These are phyloP conservation scores for Ceratobasidium sp. DNA, from an alignment of 1,284 basidiomycete species.

Conservation along the genomic window DNA sequence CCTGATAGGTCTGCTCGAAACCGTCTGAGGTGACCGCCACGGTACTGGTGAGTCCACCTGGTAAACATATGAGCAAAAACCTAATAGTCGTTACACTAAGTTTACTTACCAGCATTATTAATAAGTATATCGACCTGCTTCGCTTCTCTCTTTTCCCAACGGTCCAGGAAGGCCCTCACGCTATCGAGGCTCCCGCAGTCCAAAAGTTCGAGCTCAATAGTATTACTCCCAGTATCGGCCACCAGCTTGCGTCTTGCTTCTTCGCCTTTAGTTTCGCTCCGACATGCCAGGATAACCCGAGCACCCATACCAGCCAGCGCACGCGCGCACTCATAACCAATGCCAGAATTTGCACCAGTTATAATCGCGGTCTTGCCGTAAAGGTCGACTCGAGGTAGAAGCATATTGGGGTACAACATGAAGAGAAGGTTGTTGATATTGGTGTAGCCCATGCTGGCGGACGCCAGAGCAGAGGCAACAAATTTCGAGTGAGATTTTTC, in stretches of 20 bases:
- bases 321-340: conserved; percentile 45
- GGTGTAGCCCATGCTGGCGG: not conserved
- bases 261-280: conserved; percentile 28
- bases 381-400: conserved; percentile 31
- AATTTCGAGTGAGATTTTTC: not conserved
- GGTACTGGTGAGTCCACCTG: conserved; percentile 37
- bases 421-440: conserved; percentile 35
- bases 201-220: conserved; percentile 39
- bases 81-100: not conserved
- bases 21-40: conserved; percentile 34
- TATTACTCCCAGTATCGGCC: conserved; percentile 31
- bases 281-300: conserved; percentile 45
- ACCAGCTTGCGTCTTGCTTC: conserved; percentile 43
- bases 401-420: conserved; percentile 35
- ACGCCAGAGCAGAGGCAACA: not conserved
- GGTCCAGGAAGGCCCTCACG: conserved; percentile 31
- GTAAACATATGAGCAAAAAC: not conserved
- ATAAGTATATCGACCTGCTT: conserved; percentile 45
- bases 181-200: conserved; percentile 40
- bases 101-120: conserved; percentile 44
- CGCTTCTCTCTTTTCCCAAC: conserved; percentile 37
- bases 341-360: conserved; percentile 46
- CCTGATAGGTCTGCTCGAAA: conserved; percentile 41
- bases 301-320: conserved; percentile 42
- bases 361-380: conserved; percentile 46